Percentiles rank a stretch among this genome's conserved stretches.
These are phyloP conservation scores for Fusarium pininemorale DNA, from an alignment of 2,329 filamentous ascomycete genomes.

Conservation along the genomic window DNA sequence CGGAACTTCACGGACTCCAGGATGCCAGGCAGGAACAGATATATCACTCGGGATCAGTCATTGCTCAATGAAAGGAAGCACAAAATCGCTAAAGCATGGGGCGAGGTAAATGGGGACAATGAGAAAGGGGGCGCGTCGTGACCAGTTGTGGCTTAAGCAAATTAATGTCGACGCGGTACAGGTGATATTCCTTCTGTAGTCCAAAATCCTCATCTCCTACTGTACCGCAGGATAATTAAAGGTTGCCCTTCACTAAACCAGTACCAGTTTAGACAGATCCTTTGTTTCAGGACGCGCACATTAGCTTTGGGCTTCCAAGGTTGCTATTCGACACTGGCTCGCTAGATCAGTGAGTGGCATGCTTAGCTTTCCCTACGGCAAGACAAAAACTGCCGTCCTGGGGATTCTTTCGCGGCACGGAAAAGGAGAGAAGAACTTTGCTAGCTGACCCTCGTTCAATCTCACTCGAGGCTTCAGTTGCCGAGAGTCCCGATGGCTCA, in stretches of 20 bases:
- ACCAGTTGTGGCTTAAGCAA: not conserved
- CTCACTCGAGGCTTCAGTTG: not conserved
- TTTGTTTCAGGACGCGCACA: not conserved
- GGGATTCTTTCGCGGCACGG: not conserved
- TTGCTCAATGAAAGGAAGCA: not conserved
- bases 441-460: not conserved
- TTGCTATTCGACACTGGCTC: not conserved
- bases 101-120: not conserved
- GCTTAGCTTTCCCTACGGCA: not conserved
- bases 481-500: not conserved
- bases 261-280: too few species aligned
- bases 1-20: not conserved
- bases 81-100: not conserved
- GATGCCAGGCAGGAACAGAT: not conserved
- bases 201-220: not conserved
- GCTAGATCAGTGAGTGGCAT: not conserved
- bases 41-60: not conserved
- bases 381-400: not conserved
- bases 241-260: not conserved
- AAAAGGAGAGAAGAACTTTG: too few species aligned
- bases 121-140: not conserved
- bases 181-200: rapidly evolving
- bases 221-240: not conserved
- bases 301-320: not conserved
- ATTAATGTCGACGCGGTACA: rapidly evolving